Base-by-base conservation (phyloP, 2,329 filamentous ascomycete species). In the Geosmithia morbida region DNA sequence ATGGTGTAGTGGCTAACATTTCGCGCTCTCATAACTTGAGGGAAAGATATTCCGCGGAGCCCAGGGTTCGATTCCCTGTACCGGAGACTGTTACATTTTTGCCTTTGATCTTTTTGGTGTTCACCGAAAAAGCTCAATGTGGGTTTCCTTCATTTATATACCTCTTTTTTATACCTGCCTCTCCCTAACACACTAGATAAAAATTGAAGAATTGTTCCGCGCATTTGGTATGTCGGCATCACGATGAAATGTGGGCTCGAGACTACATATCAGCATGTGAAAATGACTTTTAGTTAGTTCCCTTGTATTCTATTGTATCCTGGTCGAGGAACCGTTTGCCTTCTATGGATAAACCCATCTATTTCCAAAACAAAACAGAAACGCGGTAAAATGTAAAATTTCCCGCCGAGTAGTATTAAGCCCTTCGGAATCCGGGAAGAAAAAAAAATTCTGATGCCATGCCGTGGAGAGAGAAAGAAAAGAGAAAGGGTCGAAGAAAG, bases 1-100 rank as follows among this genome's bases (percentile, higher is more conserved):
- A 58, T 59, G 57, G 57, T 59, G 57, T 59, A 59, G 56, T 59
- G 57, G 57, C 56, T 56, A 59, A 59, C 57, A 59, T 59, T 59
- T 59, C 56, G 54, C 57, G 57, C 57, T 59, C 57, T 59, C 57
- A 59, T 46, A 49, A 54, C 41, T 8, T 57, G 54, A 54, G 56
- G 40, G 54, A 44, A 44, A 29, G 7, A 13, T 5, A 47, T 41
- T 22, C 51, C 51, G 51, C 48, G 48, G 43, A 52, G 50, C 48
- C 51, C 50, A 46, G 51, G 51, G 51, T 53, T 54, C 51, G 50
- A 54, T 53, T 54, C 51, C 52, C 50, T 46, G 51, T 51, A 51
- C 48, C 49, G 52, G 51, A 52, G 49, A 7, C 14, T 37, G 6
- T n/a, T n/a, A n/a, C n/a, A n/a, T 37, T 37, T 37, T 37, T 11